Evolutionary conservation across 495 filamentous ascomycete genomes (phyloP), one percentile per base, ranked within the genome.

Genomic region (Penicillium diatomitis): DNA sequence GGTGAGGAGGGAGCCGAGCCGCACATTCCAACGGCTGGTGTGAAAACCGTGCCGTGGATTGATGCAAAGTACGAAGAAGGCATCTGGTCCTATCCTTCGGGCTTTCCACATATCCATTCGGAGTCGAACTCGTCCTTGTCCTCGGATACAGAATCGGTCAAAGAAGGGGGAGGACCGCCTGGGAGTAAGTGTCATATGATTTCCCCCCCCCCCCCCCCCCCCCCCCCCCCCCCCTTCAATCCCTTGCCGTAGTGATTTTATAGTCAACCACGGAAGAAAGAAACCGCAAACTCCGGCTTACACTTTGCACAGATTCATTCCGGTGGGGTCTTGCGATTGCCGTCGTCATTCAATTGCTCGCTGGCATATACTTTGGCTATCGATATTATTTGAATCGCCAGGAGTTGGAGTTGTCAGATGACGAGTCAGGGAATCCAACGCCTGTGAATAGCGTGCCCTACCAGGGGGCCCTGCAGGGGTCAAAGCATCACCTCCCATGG

Each of bases 11-110:
- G 34, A 5, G 58, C 64, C 8, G 32, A 32, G 28, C 56, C 66
- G 9, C 44, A 54, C 27, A 62, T 70, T 27, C 70, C 70, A 5
- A 63, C 64, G 6, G 49, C 40, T 6, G 68, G 68, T 27, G 60
- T 70, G 36, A 69, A 63, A 27, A 73, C 68, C 0, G 69, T 73
- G 39, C 69, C 69, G 0, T 73, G 69, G 69, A 55, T 70, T 35
- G 59, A 70, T 28, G 61, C 66, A 3, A 62, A 61, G 5, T 46
- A 69, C 27, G 57, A 62, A 0, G 58, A 53, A 0, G 38, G 46
- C 30, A 52, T 56, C 41, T 63, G 51, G 54, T 50, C 41, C n/a
- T 50, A 56, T 38, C 60, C 57, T 1, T 61, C 60, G 0, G 38
- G 50, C 8, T 54, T 51, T 32, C 55, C 54, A 6, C 44, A 52